Percentiles rank a stretch among this genome's conserved stretches.
Evolutionary conservation across 352 stramenopile species (phyloP).

Genomic region (Globisporangium splendens): DNA sequence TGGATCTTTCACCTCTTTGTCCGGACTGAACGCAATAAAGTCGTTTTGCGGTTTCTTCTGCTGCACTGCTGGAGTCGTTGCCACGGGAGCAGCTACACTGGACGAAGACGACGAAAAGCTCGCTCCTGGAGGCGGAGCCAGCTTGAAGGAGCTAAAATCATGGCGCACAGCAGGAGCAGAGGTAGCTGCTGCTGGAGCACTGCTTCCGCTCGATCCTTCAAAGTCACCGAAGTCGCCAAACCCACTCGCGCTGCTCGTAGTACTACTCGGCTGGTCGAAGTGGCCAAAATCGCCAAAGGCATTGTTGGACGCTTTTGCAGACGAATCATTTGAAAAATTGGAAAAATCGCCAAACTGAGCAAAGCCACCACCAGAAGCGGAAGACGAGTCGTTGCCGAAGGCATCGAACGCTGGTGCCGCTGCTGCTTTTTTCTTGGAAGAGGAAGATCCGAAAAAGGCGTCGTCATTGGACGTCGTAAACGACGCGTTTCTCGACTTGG

Average conservation of each 20-base stretch:
- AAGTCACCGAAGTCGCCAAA: slow-evolving; percentile 68
- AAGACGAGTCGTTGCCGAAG: slow-evolving; percentile 15
- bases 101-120: slow-evolving; percentile 34
- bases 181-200: slow-evolving; percentile 20
- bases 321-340: slow-evolving; percentile 44
- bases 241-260: slow-evolving; percentile 16
- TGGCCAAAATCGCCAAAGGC: slow-evolving; percentile 55
- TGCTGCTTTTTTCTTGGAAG: slow-evolving; percentile 19
- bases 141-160: slow-evolving; percentile 67
- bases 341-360: slow-evolving; percentile 76
- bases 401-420: slow-evolving; percentile 31
- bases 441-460: slow-evolving; percentile 40
- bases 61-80: slow-evolving; percentile 7
- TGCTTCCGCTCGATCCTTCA: slow-evolving; percentile 12
- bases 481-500: slow-evolving; percentile 40
- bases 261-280: slow-evolving; percentile 34
- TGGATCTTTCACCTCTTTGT: slow-evolving; percentile 33
- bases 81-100: slow-evolving; percentile 8
- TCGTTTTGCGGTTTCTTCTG: slow-evolving; percentile 33
- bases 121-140: slow-evolving; percentile 52
- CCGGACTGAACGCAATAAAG: slow-evolving; percentile 66
- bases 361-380: slow-evolving; percentile 33
- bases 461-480: slow-evolving; percentile 33
- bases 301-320: slow-evolving; percentile 24
- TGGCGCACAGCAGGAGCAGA: slow-evolving; percentile 26